A percentile compares a stretch with the other conserved stretches of the same genome.
These are phyloP conservation scores for Babesia bigemina DNA, from an alignment of 169 alveolate genomes.

Conservation along the genomic window DNA sequence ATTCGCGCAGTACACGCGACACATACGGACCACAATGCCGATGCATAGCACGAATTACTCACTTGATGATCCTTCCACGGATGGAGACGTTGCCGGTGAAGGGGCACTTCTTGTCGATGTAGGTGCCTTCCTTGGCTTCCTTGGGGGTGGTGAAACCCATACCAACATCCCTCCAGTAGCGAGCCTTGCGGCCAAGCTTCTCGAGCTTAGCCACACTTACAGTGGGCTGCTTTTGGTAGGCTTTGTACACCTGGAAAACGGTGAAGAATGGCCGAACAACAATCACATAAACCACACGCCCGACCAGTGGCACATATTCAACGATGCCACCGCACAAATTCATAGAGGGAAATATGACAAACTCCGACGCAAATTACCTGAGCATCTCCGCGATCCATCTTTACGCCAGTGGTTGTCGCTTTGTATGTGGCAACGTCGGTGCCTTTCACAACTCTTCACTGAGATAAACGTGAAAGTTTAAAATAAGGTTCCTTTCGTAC, in stretches of 20 bases:
- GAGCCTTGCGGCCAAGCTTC: conserved; percentile 78
- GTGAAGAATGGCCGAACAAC: background rate
- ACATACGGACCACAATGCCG: background rate
- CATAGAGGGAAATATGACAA: background rate
- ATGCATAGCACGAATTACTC: background rate
- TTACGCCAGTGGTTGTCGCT: background rate
- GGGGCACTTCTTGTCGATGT: conserved; percentile 99
- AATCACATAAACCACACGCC: background rate
- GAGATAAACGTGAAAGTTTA: background rate
- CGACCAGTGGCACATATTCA: background rate
- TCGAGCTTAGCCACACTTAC: conserved; percentile 57
- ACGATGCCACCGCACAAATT: background rate
- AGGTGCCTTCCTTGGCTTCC: conserved; percentile 97
- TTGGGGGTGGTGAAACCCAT: conserved; percentile 97
- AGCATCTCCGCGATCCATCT: conserved; percentile 63
- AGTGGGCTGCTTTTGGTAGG: conserved; percentile 70
- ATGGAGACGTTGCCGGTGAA: conserved; percentile 98
- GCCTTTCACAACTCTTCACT: background rate
- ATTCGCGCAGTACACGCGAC: too few species aligned
- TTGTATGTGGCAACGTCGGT: too few species aligned
- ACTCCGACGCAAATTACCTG: conserved; percentile 28
- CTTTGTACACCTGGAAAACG: conserved; percentile 54
- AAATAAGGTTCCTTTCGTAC: background rate
- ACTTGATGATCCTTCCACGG: conserved; percentile 96
- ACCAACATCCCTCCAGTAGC: conserved; percentile 96